Percentiles rank a stretch among this genome's conserved stretches.
These are phyloP conservation scores for Pyropia yezoensis DNA, from an alignment of 23 red algal species.

Conservation along the genomic window DNA sequence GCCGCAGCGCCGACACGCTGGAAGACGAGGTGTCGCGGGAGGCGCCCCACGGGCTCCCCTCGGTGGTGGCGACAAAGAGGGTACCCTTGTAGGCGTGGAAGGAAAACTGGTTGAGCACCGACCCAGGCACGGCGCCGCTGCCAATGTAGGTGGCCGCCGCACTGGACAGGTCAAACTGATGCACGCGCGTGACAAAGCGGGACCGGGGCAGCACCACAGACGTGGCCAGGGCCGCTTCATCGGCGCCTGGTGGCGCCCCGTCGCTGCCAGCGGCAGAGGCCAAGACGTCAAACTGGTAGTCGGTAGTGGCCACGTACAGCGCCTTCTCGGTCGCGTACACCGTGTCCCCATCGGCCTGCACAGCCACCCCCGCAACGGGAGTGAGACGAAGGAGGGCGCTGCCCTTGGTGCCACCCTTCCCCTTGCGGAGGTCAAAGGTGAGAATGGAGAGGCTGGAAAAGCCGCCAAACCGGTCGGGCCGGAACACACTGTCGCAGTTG, in stretches of 20 bases:
- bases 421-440: too few species aligned
- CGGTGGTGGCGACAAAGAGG: slow-evolving; percentile 53
- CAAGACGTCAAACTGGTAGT: slow-evolving; percentile 23
- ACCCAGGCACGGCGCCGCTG: slow-evolving; percentile 31
- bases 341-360: slow-evolving; percentile 16
- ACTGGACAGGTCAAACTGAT: slow-evolving; percentile 25
- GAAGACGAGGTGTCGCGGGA: slow-evolving; percentile 16
- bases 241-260: not conserved
- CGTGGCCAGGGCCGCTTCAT: too few species aligned
- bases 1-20: slow-evolving; percentile 27
- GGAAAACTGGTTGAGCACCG: slow-evolving; percentile 49
- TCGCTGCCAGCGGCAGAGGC: not conserved
- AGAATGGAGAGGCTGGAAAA: too few species aligned
- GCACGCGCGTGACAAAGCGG: slow-evolving; percentile 30
- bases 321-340: slow-evolving; percentile 27
- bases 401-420: too few species aligned
- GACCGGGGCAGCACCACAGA: too few species aligned
- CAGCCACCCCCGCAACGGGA: slow-evolving; percentile 13
- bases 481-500: too few species aligned
- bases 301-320: slow-evolving; percentile 42
- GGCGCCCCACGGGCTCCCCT: slow-evolving; percentile 41
- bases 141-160: slow-evolving; percentile 32
- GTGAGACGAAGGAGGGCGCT: not conserved
- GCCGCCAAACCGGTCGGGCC: too few species aligned
- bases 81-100: slow-evolving; percentile 33